Evolutionary conservation across 1,139 yeast species (phyloP), one percentile per base, ranked within the genome.

Genomic region (Scheffersomyces illinoinensis): DNA sequence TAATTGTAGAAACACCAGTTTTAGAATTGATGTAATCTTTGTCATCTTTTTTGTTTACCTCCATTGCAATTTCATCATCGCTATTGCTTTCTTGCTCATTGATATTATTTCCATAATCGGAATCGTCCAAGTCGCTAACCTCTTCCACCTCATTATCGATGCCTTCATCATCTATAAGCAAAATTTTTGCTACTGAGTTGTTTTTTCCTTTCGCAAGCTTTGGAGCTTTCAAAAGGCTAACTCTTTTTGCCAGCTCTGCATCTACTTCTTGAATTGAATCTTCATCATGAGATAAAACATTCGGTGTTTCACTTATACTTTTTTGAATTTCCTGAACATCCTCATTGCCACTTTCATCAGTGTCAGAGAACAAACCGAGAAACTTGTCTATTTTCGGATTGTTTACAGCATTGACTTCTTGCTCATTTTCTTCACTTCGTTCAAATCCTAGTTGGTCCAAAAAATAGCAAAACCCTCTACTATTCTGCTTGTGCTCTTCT

Each of bases 391-490:
- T 33, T 33, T 33, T 33, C 17, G 43, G 43, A 14, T 8, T 33
- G 43, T 33, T 17, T 10, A 33, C 24, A 0, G 4, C 51, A 6
- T 4, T 10, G 51, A 48, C 12, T 19, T 48, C 23, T 19, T 17
- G 24, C 51, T 20, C 7, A 19, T 48, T 20, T 14, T 48, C 43
- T 33, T 12, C 14, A 5, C 17, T 33, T 4, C 12, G 43, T 4
- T 33, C 43, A 10, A 33, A 12, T 33, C 43, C 43, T 33, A 33
- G 26, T 20, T 20, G 33, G 18, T 67, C 70, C 47, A 77, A 61
- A 57, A 86, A 84, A 65, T 81, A 82, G 66, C 96, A 90, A 24
- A 65, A 69, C 2, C 72, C 74, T 0, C 79, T 77, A 7, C 77
- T 73, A 61, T 86, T 75, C 48, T 73, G 71, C 43, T 67, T 68